phyloP scores from a whole-genome alignment of 305 asterid genomes.

The Fraxinus greggii region DNA sequence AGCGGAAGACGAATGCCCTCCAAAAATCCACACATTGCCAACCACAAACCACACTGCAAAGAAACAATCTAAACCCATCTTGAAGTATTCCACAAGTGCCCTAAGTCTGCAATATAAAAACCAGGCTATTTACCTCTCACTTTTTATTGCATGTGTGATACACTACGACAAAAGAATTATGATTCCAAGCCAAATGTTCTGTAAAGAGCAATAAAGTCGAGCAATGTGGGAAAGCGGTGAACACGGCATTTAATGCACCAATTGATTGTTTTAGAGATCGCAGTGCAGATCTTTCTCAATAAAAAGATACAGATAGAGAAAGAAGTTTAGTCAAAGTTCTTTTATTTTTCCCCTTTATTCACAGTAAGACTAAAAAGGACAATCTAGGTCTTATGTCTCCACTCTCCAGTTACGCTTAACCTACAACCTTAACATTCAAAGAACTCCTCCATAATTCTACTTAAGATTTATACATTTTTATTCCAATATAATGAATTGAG shows the following conservation, averaged over 20 bases:
- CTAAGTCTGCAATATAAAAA: slow-evolving; percentile 58
- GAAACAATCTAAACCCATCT: slow-evolving; percentile 96
- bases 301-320: not conserved
- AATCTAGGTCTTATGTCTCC: not conserved
- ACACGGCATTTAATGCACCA: not conserved
- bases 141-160: not conserved
- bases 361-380: not conserved
- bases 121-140: slow-evolving; percentile 20
- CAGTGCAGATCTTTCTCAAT: not conserved
- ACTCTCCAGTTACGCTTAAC: not conserved
- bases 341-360: not conserved
- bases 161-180: not conserved
- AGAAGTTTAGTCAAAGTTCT: not conserved
- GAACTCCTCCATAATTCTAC: not conserved
- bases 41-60: slow-evolving; percentile 98
- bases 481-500: not conserved
- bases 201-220: not conserved
- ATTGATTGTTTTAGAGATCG: not conserved
- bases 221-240: not conserved
- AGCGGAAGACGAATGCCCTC: slow-evolving; percentile 80
- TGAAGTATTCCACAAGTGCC: slow-evolving; percentile 65
- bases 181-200: not conserved
- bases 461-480: not conserved
- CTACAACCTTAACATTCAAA: slow-evolving; percentile 2
- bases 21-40: slow-evolving; percentile 93